phyloP scores from a whole-genome alignment of 768 basidiomycete species.

The Auricularia sp. region DNA sequence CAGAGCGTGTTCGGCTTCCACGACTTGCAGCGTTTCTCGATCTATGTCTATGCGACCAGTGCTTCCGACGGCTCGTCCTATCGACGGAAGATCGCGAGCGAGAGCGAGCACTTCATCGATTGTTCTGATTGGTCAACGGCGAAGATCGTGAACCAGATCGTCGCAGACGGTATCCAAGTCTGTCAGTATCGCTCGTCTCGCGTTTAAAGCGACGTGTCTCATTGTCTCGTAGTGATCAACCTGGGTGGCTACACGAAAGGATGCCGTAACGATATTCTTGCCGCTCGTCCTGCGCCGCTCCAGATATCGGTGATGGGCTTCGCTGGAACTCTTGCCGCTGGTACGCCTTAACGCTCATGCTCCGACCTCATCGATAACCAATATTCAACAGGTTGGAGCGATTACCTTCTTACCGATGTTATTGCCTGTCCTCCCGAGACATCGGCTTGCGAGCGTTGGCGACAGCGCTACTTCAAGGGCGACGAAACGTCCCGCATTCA shows the following conservation, averaged over 20 bases:
- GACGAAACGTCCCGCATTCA: slow-evolving; percentile 5
- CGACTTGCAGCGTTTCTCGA: slow-evolving; percentile 28
- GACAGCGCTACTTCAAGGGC: slow-evolving; percentile 6
- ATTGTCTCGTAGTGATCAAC: slow-evolving; percentile 28
- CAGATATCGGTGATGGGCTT: slow-evolving; percentile 44
- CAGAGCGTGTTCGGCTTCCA: slow-evolving; percentile 40
- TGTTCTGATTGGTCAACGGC: slow-evolving; percentile 5
- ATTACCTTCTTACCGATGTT: slow-evolving; percentile 37
- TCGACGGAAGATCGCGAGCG: slow-evolving; percentile 33
- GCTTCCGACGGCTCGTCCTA: slow-evolving; percentile 36
- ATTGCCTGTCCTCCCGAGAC: slow-evolving; percentile 34
- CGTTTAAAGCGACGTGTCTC: not conserved
- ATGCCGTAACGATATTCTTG: slow-evolving; percentile 42
- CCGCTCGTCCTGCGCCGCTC: slow-evolving; percentile 37
- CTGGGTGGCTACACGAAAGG: slow-evolving; percentile 44
- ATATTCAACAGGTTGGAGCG: slow-evolving; percentile 32
- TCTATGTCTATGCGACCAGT: slow-evolving; percentile 41
- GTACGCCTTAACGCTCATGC: slow-evolving; percentile 13
- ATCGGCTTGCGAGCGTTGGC: slow-evolving; percentile 25
- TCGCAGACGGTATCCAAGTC: slow-evolving; percentile 36
- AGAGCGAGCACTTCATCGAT: slow-evolving; percentile 31
- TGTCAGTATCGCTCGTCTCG: slow-evolving; percentile 20
- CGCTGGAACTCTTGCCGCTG: slow-evolving; percentile 37
- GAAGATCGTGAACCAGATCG: slow-evolving; percentile 30
- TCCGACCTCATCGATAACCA: not conserved